A percentile compares a stretch with the other conserved stretches of the same genome.
These are phyloP conservation scores for Aegilops bicornis DNA, from an alignment of 176 grass and related monocot species.

Conservation along the genomic window DNA sequence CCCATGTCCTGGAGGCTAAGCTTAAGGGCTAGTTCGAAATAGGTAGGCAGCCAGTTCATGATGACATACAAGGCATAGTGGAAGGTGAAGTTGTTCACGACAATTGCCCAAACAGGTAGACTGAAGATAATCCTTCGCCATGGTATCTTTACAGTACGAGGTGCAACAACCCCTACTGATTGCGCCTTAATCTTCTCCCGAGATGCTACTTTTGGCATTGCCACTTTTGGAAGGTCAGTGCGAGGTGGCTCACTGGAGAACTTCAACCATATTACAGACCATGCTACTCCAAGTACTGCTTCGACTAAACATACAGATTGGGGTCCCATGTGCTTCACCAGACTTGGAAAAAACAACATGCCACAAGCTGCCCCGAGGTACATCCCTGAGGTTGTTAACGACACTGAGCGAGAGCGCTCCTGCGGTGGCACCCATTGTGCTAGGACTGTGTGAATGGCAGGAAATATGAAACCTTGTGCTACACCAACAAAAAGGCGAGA, in stretches of 20 bases:
- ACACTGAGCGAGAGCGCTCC: slow-evolving; percentile 13
- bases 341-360: slow-evolving; percentile 10
- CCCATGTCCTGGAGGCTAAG: slow-evolving; percentile 16
- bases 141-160: slow-evolving; percentile 1
- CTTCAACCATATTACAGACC: slow-evolving; percentile 15
- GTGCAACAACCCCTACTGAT: slow-evolving; percentile 3
- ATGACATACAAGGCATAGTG: slow-evolving; percentile 19
- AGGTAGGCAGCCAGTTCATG: slow-evolving; percentile 20
- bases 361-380: slow-evolving; percentile 6
- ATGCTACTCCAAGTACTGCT: slow-evolving; percentile 11
- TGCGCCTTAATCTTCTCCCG: slow-evolving; percentile 16
- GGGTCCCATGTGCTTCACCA: slow-evolving; percentile 10
- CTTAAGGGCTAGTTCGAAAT: slow-evolving; percentile 5
- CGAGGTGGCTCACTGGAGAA: slow-evolving; percentile 20
- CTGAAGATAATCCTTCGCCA: slow-evolving; percentile 6
- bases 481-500: slow-evolving; percentile 23
- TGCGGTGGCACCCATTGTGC: slow-evolving; percentile 6
- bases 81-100: slow-evolving; percentile 14
- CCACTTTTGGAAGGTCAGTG: background rate
- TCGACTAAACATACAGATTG: slow-evolving; percentile 5
- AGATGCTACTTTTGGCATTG: slow-evolving; percentile 14
- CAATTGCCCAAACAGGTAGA: slow-evolving; percentile 22
- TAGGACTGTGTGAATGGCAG: slow-evolving; percentile 12
- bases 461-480: slow-evolving; percentile 13
- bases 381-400: slow-evolving; percentile 17